These are phyloP conservation scores for Ceratobasidium sp. DNA, from an alignment of 1,284 basidiomycete genomes.

Conservation along the genomic window DNA sequence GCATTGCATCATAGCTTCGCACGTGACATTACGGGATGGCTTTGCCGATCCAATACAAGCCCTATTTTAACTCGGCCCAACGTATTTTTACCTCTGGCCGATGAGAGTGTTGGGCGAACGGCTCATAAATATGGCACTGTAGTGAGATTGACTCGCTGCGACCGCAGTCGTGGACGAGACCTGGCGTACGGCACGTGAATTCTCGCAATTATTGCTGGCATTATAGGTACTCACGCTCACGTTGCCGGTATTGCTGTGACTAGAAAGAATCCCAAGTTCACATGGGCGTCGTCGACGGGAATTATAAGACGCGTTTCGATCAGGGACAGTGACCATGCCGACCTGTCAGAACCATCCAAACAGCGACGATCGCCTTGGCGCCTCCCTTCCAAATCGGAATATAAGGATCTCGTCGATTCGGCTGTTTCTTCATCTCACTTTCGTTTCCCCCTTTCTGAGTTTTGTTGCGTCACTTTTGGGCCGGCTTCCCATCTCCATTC, in stretches of 20 bases:
- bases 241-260: too few relatives aligned
- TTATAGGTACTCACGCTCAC: too few relatives aligned
- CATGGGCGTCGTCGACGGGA: too few relatives aligned
- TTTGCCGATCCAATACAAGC: background rate
- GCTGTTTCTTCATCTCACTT: background rate
- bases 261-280: too few relatives aligned
- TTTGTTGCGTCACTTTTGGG: conserved; percentile 5
- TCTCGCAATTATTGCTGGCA: too few relatives aligned
- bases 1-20: conserved; percentile 17
- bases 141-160: too few relatives aligned
- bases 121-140: too few relatives aligned
- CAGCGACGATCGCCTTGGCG: background rate
- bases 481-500: conserved; percentile 25
- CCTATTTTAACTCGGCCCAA: background rate
- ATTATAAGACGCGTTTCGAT: background rate
- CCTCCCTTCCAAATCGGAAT: background rate
- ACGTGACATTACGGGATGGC: background rate
- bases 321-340: conserved; percentile 29
- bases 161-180: too few relatives aligned
- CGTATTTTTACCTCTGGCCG: too few relatives aligned
- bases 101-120: too few relatives aligned
- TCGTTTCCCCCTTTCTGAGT: conserved; percentile 11
- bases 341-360: conserved; percentile 1
- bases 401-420: background rate
- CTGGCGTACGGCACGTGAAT: too few relatives aligned